phyloP scores from a whole-genome alignment of 1,284 basidiomycete genomes.

The Filobasidium uniguttulatum region DNA sequence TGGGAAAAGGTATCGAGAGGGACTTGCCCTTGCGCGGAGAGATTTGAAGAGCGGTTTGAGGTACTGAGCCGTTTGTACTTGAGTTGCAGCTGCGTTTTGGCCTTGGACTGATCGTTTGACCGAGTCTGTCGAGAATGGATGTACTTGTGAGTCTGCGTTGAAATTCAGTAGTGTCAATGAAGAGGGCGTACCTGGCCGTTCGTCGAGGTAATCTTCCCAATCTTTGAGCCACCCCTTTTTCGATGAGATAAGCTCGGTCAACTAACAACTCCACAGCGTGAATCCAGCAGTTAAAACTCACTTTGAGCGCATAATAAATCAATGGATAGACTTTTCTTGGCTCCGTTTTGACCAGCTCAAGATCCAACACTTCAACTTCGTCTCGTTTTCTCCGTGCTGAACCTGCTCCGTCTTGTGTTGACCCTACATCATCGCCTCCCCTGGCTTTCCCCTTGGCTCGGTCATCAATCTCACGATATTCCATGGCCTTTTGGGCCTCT shows the following conservation, averaged over 20 bases:
- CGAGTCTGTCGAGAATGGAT: slow-evolving; percentile 28
- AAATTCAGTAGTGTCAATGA: background rate
- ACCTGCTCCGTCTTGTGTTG: slow-evolving; percentile 5
- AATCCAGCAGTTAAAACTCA: too few relatives aligned
- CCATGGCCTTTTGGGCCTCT: slow-evolving; percentile 58
- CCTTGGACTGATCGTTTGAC: slow-evolving; percentile 80
- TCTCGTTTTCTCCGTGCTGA: slow-evolving; percentile 36
- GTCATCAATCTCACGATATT: slow-evolving; percentile 51
- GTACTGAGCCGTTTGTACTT: slow-evolving; percentile 89
- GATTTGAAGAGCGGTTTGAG: slow-evolving; percentile 63
- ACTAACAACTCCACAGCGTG: background rate
- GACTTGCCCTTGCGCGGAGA: slow-evolving; percentile 6
- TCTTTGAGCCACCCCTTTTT: slow-evolving; percentile 75
- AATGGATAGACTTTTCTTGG: slow-evolving; percentile 94
- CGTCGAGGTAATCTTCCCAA: slow-evolving; percentile 88
- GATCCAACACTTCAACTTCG: slow-evolving; percentile 51
- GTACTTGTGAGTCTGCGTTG: background rate
- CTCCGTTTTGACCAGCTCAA: slow-evolving; percentile 72
- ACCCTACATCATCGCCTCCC: slow-evolving; percentile 17
- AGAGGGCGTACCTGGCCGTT: slow-evolving; percentile 56
- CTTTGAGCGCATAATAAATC: slow-evolving; percentile 91
- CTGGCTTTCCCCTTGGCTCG: slow-evolving; percentile 15
- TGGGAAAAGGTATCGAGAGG: too few relatives aligned
- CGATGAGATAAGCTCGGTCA: too few relatives aligned
- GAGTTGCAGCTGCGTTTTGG: slow-evolving; percentile 84